Evolutionary conservation across 2,329 filamentous ascomycete genomes (phyloP), one percentile per base, ranked within the genome.

Genomic region (Parastagonospora nodorum): DNA sequence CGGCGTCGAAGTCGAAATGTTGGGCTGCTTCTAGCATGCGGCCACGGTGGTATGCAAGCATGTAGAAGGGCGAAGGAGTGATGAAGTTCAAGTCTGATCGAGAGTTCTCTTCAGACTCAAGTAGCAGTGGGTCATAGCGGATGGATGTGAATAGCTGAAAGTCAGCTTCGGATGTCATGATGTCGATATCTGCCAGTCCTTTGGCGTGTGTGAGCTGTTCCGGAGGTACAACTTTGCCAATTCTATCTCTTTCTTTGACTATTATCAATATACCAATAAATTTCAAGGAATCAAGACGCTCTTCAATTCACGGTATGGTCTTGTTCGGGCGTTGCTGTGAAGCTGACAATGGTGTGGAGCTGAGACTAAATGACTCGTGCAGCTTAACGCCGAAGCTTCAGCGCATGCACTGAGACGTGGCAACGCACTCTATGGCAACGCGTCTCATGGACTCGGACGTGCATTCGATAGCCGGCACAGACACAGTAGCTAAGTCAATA

Each of bases 41-140:
- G 68, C 92, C 88, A 39, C 85, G 84, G 71, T 96, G 92, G 60
- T 87, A 87, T 50, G 85, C 80, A 12, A 94, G 82, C 81, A 95
- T 90, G 72, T 95, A 95, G 61, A 90, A 86, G 0, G 87, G 83
- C 8, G 85, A 89, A 6, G 76, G 66, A 24, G 77, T 74, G 24
- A 65, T 57, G 60, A 76, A 78, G 63, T 85, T 86, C 75, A 70
- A 66, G 45, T 53, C 60, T 32, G 61, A 61, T 37, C 80, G 87
- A 14, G 78, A 82, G 45, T 75, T 76, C 48, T 74, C 67, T 1
- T 49, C 12, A 2, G 68, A 73, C 11, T 53, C 50, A 1, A 71
- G 58, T 9, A 75, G 72, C 12, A 73, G 50, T 2, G 70, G 69
- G 39, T 76, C 74, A 46, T 74, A 74, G 38, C 73, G 69, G 27